Base-by-base conservation (phyloP, 2,329 filamentous ascomycete genomes). In the Phyllosticta capitalensis region DNA sequence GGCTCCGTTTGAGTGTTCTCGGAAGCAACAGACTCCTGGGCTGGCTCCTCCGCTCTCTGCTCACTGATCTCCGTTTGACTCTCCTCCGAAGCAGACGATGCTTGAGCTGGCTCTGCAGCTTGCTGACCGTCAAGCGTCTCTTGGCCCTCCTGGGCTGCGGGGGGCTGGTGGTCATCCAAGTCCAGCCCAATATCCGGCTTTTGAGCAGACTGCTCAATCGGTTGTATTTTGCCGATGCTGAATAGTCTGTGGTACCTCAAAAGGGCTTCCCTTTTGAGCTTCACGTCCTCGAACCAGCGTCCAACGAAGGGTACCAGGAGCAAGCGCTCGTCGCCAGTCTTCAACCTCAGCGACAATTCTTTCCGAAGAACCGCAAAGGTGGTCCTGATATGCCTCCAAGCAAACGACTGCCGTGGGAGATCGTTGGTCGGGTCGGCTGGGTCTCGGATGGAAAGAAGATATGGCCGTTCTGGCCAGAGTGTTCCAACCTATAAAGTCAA, bases 381-480 rank as follows among this genome's bases (percentile, higher is more conserved):
- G 12, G 59, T 61, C 61, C 79, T 74, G 17, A 85, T 65, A 60
- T 83, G 78, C 61, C 75, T 75, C 62, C 81, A 79, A 14, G 74
- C 74, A 58, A 75, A 70, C 52, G 71, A 75, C 57, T 76, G 76
- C 51, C 72, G 70, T 33, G 83, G 83, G 0, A 85, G 73, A 65
- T 86, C 80, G 66, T 83, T 84, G 65, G 75, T 74, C 20, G 76
- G 74, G 65, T 84, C 77, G 7, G 81, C 79, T 0, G 83, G 83
- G 64, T 86, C 83, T 68, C 84, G 82, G 14, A 86, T 71, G 61
- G 74, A 80, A 55, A 85, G 72, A 55, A 81, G 70, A 58, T 74
- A 72, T 12, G 64, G 72, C 63, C 68, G 74, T 5, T 56, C 48
- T n/a, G 28, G 19, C 21, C 38, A 22, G 30, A 45, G 1, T 12